phyloP scores from a whole-genome alignment of 139 green algal species.

The Tetraselmis striata region DNA sequence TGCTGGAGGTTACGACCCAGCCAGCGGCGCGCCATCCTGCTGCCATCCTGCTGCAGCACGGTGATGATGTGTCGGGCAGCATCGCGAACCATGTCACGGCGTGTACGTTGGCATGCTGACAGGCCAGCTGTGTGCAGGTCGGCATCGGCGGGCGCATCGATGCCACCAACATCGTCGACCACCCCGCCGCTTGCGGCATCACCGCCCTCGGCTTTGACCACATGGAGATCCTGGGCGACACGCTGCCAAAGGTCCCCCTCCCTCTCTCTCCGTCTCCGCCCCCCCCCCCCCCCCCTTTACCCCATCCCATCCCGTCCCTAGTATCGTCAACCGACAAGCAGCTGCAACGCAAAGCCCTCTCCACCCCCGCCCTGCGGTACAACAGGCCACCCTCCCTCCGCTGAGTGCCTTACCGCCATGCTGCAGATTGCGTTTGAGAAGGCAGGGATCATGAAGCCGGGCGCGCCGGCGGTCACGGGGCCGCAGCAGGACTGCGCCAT shows the following conservation, averaged over 20 bases:
- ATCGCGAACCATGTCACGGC: no score
- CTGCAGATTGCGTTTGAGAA: slow-evolving; percentile 90
- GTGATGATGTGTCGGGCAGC: background rate
- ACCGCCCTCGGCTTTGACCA: slow-evolving; percentile 91
- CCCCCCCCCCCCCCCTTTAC: background rate
- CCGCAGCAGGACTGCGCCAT: slow-evolving; percentile 77
- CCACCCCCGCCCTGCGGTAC: no score
- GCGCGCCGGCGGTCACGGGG: slow-evolving; percentile 62
- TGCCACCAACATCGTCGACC: slow-evolving; percentile 80
- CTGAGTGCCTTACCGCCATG: no score
- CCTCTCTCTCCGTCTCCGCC: background rate
- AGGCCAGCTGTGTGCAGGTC: slow-evolving; percentile 28
- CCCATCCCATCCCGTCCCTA: no score
- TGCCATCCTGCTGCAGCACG: background rate
- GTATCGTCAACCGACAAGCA: no score
- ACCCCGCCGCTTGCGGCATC: slow-evolving; percentile 63
- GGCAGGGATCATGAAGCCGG: slow-evolving; percentile 84
- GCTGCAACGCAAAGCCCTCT: no score
- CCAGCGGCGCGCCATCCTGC: background rate
- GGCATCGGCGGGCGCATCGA: slow-evolving; percentile 92
- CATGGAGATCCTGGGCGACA: slow-evolving; percentile 90
- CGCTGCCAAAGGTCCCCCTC: slow-evolving; percentile 45
- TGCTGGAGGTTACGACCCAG: slow-evolving; percentile 72
- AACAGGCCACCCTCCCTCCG: no score
- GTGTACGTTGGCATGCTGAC: no score